Percentiles rank a stretch among this genome's conserved stretches.
These are phyloP conservation scores for Phytophthora cajani DNA, from an alignment of 352 stramenopile species.

Conservation along the genomic window DNA sequence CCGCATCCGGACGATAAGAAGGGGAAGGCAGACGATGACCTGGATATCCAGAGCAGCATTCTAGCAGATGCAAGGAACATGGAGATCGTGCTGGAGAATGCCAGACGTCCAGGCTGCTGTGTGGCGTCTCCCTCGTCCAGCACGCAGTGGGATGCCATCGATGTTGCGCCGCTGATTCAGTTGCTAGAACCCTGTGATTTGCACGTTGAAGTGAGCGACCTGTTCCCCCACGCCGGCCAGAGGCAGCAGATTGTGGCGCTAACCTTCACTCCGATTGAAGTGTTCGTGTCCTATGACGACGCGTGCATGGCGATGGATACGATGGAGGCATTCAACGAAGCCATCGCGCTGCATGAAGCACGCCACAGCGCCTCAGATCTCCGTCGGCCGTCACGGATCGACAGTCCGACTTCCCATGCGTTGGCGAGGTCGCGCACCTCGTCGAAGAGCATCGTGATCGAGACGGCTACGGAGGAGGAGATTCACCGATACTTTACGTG, in stretches of 20 bases:
- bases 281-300: constrained; percentile 87
- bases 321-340: constrained; percentile 50
- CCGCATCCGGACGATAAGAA: constrained; percentile 31
- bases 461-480: constrained; percentile 37
- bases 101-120: constrained; percentile 70
- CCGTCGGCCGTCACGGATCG: constrained; percentile 6
- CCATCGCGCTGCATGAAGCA: constrained; percentile 31
- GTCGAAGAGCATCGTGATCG: constrained; percentile 18
- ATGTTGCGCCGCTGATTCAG: constrained; percentile 63
- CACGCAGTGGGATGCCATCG: constrained; percentile 31
- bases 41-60: constrained; percentile 80
- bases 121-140: constrained; percentile 37
- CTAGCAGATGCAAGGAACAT: constrained; percentile 66
- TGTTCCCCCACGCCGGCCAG: constrained; percentile 71
- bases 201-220: constrained; percentile 67
- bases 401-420: constrained; percentile 4
- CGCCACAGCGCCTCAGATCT: constrained; percentile 10
- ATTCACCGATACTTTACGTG: constrained; percentile 83
- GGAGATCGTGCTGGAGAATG: constrained; percentile 70
- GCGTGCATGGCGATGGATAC: constrained; percentile 58
- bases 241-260: constrained; percentile 80
- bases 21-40: constrained; percentile 34
- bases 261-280: constrained; percentile 76
- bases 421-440: constrained; percentile 31
- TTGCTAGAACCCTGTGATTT: constrained; percentile 81